Percentiles rank a stretch among this genome's conserved stretches.
Conservation (phyloP, 129 eudicot genomes). For the Lonicera japonica region DNA sequence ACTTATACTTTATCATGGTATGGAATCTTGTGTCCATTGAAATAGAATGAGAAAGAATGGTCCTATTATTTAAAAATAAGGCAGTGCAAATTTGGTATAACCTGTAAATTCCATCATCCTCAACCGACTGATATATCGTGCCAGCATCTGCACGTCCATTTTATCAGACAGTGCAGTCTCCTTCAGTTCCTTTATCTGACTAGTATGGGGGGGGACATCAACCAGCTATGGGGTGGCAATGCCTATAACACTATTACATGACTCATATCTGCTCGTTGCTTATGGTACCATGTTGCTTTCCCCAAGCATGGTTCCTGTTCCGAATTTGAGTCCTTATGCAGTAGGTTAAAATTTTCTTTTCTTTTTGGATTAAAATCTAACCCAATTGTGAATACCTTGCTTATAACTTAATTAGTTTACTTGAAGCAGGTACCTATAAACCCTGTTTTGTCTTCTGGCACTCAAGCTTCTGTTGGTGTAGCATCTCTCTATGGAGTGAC, state of each 20-base stretch:
- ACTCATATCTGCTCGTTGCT: slow-evolving; percentile 77
- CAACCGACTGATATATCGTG: slow-evolving; percentile 62
- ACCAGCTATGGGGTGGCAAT: slow-evolving; percentile 59
- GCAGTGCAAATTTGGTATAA: slow-evolving; percentile 95
- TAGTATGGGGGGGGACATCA: slow-evolving; percentile 40
- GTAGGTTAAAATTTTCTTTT: slow-evolving; percentile 34
- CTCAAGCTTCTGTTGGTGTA: slow-evolving; percentile 52
- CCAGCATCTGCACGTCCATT: slow-evolving; percentile 85
- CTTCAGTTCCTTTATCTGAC: slow-evolving; percentile 63
- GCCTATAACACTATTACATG: slow-evolving; percentile 80
- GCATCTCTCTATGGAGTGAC: slow-evolving; percentile 62
- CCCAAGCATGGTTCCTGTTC: slow-evolving; percentile 75
- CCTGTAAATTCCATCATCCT: slow-evolving; percentile 99
- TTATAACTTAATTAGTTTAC: slow-evolving; percentile 20
- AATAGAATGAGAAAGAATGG: slow-evolving; percentile 93
- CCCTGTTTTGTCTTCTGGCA: slow-evolving; percentile 80
- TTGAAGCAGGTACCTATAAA: slow-evolving; percentile 78
- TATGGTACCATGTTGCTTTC: slow-evolving; percentile 84
- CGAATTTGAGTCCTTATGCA: slow-evolving; percentile 82
- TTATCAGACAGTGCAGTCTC: slow-evolving; percentile 91
- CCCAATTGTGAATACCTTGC: neutral
- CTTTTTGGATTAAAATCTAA: neutral
- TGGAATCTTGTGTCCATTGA: slow-evolving; percentile 6
- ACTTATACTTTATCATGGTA: slow-evolving; percentile 10
- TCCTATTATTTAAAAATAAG: slow-evolving; percentile 99